These are phyloP conservation scores for Colletotrichum orchidophilum DNA, from an alignment of 2,329 filamentous ascomycete species.

Conservation along the genomic window DNA sequence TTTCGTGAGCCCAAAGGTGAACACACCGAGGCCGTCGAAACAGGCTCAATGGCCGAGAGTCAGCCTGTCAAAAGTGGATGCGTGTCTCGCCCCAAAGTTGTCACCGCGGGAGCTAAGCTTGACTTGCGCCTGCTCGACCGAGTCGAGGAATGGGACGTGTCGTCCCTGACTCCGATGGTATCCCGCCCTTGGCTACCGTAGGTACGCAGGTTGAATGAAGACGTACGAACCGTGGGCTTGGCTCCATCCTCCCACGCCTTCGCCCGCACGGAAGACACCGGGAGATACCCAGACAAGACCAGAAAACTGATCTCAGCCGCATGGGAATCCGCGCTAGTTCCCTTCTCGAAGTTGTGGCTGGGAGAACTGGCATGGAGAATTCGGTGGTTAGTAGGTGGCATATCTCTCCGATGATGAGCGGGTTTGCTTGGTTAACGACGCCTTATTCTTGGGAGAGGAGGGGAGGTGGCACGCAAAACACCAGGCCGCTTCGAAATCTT, in stretches of 20 bases:
- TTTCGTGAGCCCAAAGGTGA: neutral
- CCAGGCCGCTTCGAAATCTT: neutral
- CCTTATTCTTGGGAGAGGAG: neutral
- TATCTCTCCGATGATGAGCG: neutral
- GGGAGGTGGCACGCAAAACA: neutral
- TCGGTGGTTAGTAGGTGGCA: neutral
- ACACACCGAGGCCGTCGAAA: neutral
- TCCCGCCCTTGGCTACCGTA: slow-evolving; percentile 5
- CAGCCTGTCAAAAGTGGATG: neutral
- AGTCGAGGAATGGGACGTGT: neutral
- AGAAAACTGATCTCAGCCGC: neutral
- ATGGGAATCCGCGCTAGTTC: neutral
- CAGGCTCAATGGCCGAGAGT: slow-evolving; percentile 14
- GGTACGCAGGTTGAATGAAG: neutral
- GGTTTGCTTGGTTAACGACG: neutral
- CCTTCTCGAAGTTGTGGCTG: slow-evolving; percentile 26
- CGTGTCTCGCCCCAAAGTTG: slow-evolving; percentile 8
- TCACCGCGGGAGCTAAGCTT: neutral
- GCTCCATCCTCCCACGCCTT: neutral
- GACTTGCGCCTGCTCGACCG: neutral
- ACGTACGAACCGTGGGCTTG: neutral
- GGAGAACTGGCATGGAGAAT: neutral
- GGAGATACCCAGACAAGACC: neutral
- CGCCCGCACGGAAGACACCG: neutral
- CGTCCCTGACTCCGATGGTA: neutral